Evolutionary conservation across 2,329 filamentous ascomycete genomes (phyloP).

Genomic region (Alternaria solani): DNA sequence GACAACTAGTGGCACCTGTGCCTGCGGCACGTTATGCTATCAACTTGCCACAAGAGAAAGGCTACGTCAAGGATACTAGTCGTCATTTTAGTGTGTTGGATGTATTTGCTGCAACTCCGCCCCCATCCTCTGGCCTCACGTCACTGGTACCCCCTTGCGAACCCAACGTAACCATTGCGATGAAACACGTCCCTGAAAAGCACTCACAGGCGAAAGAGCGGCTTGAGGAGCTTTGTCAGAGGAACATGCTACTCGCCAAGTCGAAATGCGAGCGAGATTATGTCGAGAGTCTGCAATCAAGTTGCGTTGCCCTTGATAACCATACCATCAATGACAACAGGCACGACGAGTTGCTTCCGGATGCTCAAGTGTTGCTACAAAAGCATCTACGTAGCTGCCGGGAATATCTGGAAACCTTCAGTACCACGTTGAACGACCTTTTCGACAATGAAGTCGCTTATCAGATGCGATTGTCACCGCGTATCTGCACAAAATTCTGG

Average conservation of each 20-base stretch:
- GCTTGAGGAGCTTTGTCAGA: slow-evolving; percentile 24
- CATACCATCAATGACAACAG: not conserved
- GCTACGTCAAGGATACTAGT: not conserved
- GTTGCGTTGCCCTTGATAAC: slow-evolving; percentile 26
- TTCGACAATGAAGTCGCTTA: slow-evolving; percentile 11
- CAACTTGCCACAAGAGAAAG: not conserved
- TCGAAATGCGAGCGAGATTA: slow-evolving; percentile 32
- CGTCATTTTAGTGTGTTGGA: slow-evolving; percentile 10
- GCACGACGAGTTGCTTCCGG: not conserved
- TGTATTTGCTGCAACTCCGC: slow-evolving; percentile 10
- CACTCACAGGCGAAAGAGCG: not conserved
- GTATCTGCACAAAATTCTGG: slow-evolving; percentile 35
- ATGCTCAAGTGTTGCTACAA: slow-evolving; percentile 6
- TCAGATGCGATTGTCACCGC: slow-evolving; percentile 22
- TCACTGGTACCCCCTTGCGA: slow-evolving; percentile 7
- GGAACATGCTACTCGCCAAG: slow-evolving; percentile 9
- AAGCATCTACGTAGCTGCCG: slow-evolving; percentile 24
- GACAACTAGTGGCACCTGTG: slow-evolving; percentile 3
- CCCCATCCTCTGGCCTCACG: not conserved
- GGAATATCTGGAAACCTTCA: slow-evolving; percentile 16
- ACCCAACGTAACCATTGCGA: slow-evolving; percentile 4
- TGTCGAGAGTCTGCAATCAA: slow-evolving; percentile 25
- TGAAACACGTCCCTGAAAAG: not conserved
- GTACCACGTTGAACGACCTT: slow-evolving; percentile 2
- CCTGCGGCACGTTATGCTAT: not conserved